Conservation (phyloP, 805 yeast genomes). For the Zygosaccharomyces kombuchaensis region DNA sequence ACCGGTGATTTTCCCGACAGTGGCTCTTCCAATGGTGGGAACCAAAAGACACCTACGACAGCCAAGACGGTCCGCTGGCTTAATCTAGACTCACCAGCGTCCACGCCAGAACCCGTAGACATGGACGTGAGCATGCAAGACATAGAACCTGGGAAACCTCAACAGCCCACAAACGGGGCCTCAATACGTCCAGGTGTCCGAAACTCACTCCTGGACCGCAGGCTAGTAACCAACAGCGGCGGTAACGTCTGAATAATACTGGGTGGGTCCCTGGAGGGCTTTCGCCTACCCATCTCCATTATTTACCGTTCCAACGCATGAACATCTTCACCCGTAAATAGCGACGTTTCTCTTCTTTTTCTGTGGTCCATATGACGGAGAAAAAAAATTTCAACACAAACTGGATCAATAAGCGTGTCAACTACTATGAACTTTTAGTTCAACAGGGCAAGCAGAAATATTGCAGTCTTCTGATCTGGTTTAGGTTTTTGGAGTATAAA, state of each 20-base stretch:
- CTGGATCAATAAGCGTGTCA: not conserved
- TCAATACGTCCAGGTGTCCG: slow-evolving; percentile 1
- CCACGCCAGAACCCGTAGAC: slow-evolving; percentile 12
- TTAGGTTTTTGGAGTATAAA: slow-evolving; percentile 6
- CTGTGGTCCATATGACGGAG: not conserved
- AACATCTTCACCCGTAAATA: not conserved
- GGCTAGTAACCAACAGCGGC: slow-evolving; percentile 6
- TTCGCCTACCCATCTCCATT: not conserved
- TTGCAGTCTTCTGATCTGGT: slow-evolving; percentile 7
- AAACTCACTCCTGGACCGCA: slow-evolving; percentile 12
- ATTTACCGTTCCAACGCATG: not conserved
- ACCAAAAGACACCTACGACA: not conserved
- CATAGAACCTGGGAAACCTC: slow-evolving; percentile 7
- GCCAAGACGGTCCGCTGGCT: slow-evolving; percentile 14
- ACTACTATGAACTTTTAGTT: slow-evolving; percentile 1
- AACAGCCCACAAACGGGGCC: not conserved
- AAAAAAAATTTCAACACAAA: slow-evolving; percentile 3
- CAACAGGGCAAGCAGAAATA: slow-evolving; percentile 8
- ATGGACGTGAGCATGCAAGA: slow-evolving; percentile 26
- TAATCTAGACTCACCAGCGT: slow-evolving; percentile 3
- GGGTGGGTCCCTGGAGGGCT: not conserved
- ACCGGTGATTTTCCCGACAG: slow-evolving; percentile 1
- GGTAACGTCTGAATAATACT: not conserved
- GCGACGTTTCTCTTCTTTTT: not conserved
- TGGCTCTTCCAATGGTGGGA: slow-evolving; percentile 1